phyloP scores from a whole-genome alignment of 164 flowering plant genomes.

The Tetrastigma voinierianum region DNA sequence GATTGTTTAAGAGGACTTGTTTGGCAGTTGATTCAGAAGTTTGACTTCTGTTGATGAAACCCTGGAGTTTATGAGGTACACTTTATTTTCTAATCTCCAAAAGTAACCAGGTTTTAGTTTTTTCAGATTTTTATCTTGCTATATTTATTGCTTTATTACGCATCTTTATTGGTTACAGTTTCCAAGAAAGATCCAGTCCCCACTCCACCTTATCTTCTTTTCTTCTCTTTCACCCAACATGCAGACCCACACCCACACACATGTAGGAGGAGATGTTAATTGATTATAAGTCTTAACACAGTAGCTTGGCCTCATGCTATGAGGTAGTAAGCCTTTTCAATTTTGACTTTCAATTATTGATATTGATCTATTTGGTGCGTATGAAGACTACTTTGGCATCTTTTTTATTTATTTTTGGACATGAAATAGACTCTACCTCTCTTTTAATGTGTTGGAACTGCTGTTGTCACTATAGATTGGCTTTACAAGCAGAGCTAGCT shows the following conservation, averaged over 20 bases:
- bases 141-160: neutral
- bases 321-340: too few species aligned
- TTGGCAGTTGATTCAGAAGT: constrained; percentile 98
- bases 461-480: neutral
- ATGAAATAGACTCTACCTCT: neutral
- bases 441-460: neutral
- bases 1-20: constrained; percentile 97
- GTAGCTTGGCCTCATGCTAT: too few species aligned
- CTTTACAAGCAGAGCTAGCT: neutral
- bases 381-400: too few species aligned
- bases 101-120: neutral
- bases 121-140: neutral
- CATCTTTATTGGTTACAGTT: neutral
- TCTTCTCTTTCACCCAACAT: too few species aligned
- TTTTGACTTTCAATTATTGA: too few species aligned
- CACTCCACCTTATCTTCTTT: too few species aligned
- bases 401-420: too few species aligned
- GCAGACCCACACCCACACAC: too few species aligned
- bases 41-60: constrained; percentile 93
- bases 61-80: constrained; percentile 96
- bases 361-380: too few species aligned
- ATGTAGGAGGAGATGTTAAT: too few species aligned
- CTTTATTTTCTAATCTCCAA: constrained; percentile 9
- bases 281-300: too few species aligned
- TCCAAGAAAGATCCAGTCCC: too few species aligned